Base-by-base conservation (phyloP, 2,329 filamentous ascomycete species). In the Microascus cirrosus region DNA sequence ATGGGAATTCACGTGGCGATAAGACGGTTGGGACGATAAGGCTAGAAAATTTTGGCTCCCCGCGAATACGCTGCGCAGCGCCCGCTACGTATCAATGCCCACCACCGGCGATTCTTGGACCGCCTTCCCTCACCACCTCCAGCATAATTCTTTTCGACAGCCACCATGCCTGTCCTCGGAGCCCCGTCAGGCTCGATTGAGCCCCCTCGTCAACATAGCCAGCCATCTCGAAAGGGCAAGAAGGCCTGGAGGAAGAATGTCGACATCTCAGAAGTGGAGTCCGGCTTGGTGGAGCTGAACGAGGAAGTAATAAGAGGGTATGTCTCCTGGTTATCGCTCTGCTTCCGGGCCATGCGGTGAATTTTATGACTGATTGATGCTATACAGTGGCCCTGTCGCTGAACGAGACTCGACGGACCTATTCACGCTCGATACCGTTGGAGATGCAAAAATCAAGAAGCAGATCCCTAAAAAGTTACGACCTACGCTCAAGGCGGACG, bases 231-330 rank as follows among this genome's bases (percentile, higher is more conserved):
- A 69, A 99, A 99, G 71, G 94, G 95, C 66, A 97, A 97, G 75
- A 97, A 95, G 76, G 93, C 94, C 35, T 99, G 94, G 94, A 83
- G 94, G 68, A 99, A 97, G 73, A 96, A 99, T 74, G 90, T 99
- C 71, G 90, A 99, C 73, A 83, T 97, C 61, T 87, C 89, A 32
- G 86, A 95, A 61, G 83, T 99, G 28, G 82, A 93, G 66, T 76
- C 87, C 57, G 94, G 94, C 60, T 82, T 99, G 36, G 86, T 91
- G 62, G 81, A 88, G 67, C 77, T 95, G 63, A 90, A 94, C 66
- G 87, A 95, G 60, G 89, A 97, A 75, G 87, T 96, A 61, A 94
- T 95, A 63, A 82, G 86, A 77, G 94, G 94, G 90, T 93, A 78
- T 60, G 76, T 20, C 51, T 45, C 50, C n/a, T n/a, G 18, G 4